Percentiles rank a stretch among this genome's conserved stretches.
Conservation (phyloP, 1,139 yeast species). For the Protomyces gravidus region DNA sequence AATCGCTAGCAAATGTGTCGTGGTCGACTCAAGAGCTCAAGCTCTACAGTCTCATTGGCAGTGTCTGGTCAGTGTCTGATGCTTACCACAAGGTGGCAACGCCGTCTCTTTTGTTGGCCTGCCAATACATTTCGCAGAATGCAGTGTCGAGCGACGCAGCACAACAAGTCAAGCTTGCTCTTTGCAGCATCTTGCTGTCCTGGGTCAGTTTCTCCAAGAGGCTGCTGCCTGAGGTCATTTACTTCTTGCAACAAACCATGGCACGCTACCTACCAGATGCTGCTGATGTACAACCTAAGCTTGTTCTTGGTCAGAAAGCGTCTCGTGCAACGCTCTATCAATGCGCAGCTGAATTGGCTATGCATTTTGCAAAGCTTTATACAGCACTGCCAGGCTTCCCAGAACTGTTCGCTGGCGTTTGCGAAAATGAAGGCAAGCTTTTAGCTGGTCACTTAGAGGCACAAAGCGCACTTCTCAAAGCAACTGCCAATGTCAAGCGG, state of each 20-base stretch:
- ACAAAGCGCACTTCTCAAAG: constrained; percentile 39
- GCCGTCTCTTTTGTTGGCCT: constrained; percentile 69
- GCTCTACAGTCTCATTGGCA: constrained; percentile 66
- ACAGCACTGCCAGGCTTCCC: constrained; percentile 59
- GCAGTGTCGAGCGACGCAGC: constrained; percentile 44
- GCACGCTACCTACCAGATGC: constrained; percentile 3
- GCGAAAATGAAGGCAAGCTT: constrained; percentile 38
- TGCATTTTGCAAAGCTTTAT: constrained; percentile 47
- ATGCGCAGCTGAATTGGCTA: constrained; percentile 11
- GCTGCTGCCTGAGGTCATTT: constrained; percentile 70
- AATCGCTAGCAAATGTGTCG: constrained; percentile 39
- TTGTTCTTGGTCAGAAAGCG: background rate
- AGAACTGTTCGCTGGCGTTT: constrained; percentile 47
- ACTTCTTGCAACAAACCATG: constrained; percentile 31
- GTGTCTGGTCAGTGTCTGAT: constrained; percentile 86
- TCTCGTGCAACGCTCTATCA: constrained; percentile 14
- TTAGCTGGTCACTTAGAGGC: constrained; percentile 32
- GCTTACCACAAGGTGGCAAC: constrained; percentile 89
- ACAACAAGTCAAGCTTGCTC: constrained; percentile 52
- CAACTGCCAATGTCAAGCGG: constrained; percentile 49
- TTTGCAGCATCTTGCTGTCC: constrained; percentile 56
- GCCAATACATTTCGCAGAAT: constrained; percentile 60
- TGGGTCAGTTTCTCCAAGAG: constrained; percentile 80
- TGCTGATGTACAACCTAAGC: background rate
- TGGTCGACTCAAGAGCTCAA: constrained; percentile 43